phyloP scores from a whole-genome alignment of 164 flowering plant species.

The Hamamelis virginiana region DNA sequence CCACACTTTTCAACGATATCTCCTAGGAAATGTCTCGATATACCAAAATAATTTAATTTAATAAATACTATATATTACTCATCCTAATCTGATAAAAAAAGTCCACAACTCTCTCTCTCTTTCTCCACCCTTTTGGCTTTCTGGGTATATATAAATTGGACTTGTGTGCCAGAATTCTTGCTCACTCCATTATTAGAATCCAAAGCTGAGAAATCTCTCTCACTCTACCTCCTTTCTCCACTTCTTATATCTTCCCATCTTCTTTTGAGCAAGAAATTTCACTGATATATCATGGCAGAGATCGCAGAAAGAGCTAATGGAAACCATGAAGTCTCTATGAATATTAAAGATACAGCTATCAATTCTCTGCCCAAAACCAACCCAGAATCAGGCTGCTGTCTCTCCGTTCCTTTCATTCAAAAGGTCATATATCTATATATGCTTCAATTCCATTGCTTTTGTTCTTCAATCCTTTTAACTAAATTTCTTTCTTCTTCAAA shows the following conservation, averaged over 20 bases:
- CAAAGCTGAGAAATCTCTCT: not conserved
- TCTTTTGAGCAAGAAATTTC: not conserved
- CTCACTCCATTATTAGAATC: not conserved
- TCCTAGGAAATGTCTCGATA: not conserved
- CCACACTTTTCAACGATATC: conserved; percentile 18
- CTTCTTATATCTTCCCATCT: too few relatives aligned
- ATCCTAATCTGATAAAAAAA: not conserved
- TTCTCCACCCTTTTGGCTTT: not conserved
- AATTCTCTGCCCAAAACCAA: not conserved
- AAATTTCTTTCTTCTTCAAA: not conserved
- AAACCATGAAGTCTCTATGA: conserved; percentile 6
- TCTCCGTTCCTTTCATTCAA: conserved; percentile 30
- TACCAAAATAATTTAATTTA: too few relatives aligned
- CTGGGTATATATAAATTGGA: conserved; percentile 7
- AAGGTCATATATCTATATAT: too few relatives aligned
- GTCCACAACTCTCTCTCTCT: conserved; percentile 4
- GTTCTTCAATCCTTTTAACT: not conserved
- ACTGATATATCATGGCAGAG: conserved; percentile 29
- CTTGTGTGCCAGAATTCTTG: not conserved
- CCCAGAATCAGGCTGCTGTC: not conserved
- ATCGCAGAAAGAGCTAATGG: conserved; percentile 17
- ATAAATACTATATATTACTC: too few relatives aligned
- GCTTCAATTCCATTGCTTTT: not conserved
- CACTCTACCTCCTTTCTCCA: not conserved
- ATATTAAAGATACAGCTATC: not conserved